These are phyloP conservation scores for Lactarius vividus DNA, from an alignment of 768 basidiomycete genomes.

Conservation along the genomic window DNA sequence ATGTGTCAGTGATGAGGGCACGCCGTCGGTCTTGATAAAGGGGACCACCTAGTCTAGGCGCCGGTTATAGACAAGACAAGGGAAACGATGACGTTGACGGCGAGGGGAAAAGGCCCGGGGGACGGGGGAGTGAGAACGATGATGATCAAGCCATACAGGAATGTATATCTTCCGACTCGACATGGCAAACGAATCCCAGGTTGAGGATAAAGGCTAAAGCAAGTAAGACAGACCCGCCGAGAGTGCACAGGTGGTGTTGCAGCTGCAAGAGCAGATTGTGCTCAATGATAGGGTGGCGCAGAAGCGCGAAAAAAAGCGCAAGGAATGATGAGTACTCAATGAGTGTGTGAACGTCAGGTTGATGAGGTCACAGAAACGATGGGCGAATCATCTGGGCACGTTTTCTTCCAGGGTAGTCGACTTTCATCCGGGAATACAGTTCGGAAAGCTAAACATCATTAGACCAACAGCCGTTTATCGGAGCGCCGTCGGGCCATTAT, in stretches of 20 bases:
- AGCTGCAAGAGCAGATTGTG: neutral
- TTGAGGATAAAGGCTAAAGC: neutral
- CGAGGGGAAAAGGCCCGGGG: constrained; percentile 40
- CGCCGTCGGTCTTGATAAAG: constrained; percentile 31
- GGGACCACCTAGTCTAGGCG: constrained; percentile 25
- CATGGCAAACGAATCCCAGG: neutral
- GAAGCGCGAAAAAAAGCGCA: constrained; percentile 8
- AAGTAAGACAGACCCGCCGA: neutral
- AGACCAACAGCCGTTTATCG: neutral
- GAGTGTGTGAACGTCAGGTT: neutral
- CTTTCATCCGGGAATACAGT: neutral
- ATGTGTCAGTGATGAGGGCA: neutral
- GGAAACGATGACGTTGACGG: constrained; percentile 54
- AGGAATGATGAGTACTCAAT: neutral
- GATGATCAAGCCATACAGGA: constrained; percentile 19
- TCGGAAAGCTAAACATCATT: neutral
- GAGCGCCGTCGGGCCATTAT: neutral
- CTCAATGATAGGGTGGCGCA: neutral
- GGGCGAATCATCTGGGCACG: neutral
- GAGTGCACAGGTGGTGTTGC: neutral
- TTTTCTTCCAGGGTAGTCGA: neutral
- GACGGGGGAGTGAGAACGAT: constrained; percentile 36
- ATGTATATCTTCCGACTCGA: constrained; percentile 33
- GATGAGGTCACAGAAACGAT: constrained; percentile 11
- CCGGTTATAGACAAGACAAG: too few species aligned